A percentile compares a stretch with the other conserved stretches of the same genome.
phyloP scores from a whole-genome alignment of 805 yeast species.

The Candida xiaguanensis region DNA sequence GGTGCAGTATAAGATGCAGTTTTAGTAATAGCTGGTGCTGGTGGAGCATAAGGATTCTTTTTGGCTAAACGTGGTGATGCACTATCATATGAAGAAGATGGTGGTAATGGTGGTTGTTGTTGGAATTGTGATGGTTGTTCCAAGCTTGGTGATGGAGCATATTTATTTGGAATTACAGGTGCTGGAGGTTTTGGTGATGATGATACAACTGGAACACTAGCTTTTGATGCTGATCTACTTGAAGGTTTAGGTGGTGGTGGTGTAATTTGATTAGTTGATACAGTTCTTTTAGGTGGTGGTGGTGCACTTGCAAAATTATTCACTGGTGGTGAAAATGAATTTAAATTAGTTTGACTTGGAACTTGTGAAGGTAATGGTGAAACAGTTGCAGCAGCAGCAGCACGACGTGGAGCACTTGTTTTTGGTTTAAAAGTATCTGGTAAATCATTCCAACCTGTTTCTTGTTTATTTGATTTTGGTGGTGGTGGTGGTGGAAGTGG shows the following conservation, averaged over 20 bases:
- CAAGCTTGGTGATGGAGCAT: constrained; percentile 29
- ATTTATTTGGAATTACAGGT: constrained; percentile 23
- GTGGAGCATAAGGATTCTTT: constrained; percentile 13
- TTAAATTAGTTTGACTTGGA: constrained; percentile 12
- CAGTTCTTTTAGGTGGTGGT: constrained; percentile 8
- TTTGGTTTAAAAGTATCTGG: constrained; percentile 49
- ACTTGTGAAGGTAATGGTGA: constrained; percentile 16
- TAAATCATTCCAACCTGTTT: constrained; percentile 72
- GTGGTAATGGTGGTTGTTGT: constrained; percentile 7
- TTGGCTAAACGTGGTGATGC: constrained; percentile 7
- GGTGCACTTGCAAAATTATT: constrained; percentile 5
- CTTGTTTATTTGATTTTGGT: constrained; percentile 36
- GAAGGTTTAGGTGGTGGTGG: constrained; percentile 27
- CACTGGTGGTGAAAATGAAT: constrained; percentile 13
- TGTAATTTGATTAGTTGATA: constrained; percentile 7
- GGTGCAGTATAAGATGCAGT: constrained; percentile 16
- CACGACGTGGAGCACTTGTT: constrained; percentile 40
- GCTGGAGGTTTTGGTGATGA: constrained; percentile 18
- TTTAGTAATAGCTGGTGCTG: constrained; percentile 17
- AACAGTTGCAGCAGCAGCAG: constrained; percentile 37
- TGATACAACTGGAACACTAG: constrained; percentile 13
- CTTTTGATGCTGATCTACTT: constrained; percentile 22
- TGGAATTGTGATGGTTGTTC: constrained; percentile 15
- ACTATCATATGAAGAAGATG: constrained; percentile 5
- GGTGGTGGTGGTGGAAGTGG: constrained; percentile 20